These are phyloP conservation scores for Fusarium marasasianum DNA, from an alignment of 2,329 filamentous ascomycete species.

Conservation along the genomic window DNA sequence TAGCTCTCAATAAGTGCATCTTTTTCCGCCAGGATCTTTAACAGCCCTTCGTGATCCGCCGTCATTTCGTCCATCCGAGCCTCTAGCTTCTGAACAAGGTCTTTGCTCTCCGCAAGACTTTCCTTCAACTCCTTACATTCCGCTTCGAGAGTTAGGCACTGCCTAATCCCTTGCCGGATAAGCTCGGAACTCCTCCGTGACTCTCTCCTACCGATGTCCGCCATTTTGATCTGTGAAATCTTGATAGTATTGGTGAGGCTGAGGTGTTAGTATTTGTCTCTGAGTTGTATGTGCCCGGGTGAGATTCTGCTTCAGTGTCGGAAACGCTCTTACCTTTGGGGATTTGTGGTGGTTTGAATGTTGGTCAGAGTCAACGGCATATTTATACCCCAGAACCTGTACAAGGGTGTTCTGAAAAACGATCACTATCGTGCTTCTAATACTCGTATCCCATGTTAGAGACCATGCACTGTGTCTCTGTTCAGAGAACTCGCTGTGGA, in stretches of 20 bases:
- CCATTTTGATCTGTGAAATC: background rate
- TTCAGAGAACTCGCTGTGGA: accelerated
- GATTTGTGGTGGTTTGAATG: too few species aligned
- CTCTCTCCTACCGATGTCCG: accelerated
- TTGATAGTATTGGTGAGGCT: accelerated
- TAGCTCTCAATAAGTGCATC: background rate
- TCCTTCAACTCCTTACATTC: accelerated
- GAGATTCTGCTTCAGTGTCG: background rate
- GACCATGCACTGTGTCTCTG: background rate
- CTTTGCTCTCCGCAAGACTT: accelerated
- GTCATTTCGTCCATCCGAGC: accelerated
- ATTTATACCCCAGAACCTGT: accelerated
- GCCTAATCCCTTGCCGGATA: accelerated
- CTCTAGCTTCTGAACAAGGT: background rate
- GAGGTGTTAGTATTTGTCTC: too few species aligned
- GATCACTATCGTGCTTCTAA: accelerated
- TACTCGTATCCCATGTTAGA: accelerated
- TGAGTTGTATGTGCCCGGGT: accelerated
- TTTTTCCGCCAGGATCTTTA: background rate
- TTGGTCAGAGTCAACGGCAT: accelerated
- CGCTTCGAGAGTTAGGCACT: background rate
- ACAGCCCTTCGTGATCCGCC: background rate
- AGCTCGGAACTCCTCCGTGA: background rate
- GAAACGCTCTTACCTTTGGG: too few species aligned
- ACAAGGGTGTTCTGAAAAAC: accelerated